Evolutionary conservation across 352 stramenopile genomes (phyloP), one percentile per base, ranked within the genome.

Genomic region (Pythium dissimile): DNA sequence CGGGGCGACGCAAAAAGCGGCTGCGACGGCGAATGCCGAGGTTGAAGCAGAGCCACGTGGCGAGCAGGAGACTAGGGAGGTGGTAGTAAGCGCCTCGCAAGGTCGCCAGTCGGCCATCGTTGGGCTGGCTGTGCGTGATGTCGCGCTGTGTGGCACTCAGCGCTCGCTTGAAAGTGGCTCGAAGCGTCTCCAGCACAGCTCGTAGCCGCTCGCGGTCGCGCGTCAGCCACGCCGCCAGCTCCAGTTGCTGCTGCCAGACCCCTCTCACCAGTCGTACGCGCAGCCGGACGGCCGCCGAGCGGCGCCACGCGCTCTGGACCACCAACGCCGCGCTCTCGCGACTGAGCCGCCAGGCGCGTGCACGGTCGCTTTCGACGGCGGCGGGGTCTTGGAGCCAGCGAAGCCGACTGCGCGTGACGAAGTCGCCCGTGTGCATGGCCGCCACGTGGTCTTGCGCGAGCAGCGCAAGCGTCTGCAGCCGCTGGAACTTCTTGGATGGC

Each of bases 241-340:
- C 53, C 44, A 81, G 50, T 20, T 87, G 76, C 3, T 69, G 68
- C 37, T 52, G 42, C 76, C 72, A 86, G 21, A 84, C 49, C 20
- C 12, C 23, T 0, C 18, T 26, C 12, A 65, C 34, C n/a, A 73
- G 52, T 7, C 54, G 59, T n/a, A 59, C 41, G 16, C 68, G 75
- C 1, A 70, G 24, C 4, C 42, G 27, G 16, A 69, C 24, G 3
- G 79, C 76, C 11, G 48, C 64, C 10, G 69, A 59, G 6, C 53
- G 69, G 47, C 73, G 57, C 76, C 76, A 87, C 0, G 62, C 64
- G 30, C 61, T 72, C 45, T 87, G 79, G 21, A 87, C 69, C 31
- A 87, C 79, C 6, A 88, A 37, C 24, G 71, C 67, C 1, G 66
- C 71, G 1, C 71, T 80, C 13, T 66, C 24, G 28, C 67, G 66